Evolutionary conservation across 1,284 basidiomycete genomes (phyloP).

Genomic region (Porodaedalea pini): DNA sequence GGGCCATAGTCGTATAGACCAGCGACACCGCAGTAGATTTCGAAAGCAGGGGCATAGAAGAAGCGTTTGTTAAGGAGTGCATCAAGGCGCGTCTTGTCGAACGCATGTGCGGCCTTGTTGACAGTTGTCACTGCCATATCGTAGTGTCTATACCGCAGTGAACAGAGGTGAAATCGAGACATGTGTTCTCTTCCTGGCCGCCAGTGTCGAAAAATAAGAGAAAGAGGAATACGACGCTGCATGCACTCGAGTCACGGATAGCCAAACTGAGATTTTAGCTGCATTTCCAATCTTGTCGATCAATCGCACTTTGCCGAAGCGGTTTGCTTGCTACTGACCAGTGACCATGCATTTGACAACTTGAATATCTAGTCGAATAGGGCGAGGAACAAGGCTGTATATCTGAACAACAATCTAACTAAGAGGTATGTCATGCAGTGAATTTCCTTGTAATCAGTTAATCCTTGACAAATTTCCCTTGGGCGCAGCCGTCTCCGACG

Average conservation of each 20-base stretch:
- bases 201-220: background rate
- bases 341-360: background rate
- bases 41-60: constrained; percentile 98
- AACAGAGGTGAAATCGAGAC: background rate
- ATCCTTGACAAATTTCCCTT: too few relatives aligned
- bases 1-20: constrained; percentile 96
- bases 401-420: too few relatives aligned
- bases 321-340: background rate
- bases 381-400: too few relatives aligned
- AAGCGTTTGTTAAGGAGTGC: constrained; percentile 88
- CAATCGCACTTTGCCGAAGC: constrained; percentile 1
- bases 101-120: constrained; percentile 85
- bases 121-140: constrained; percentile 37
- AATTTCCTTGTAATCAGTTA: too few relatives aligned
- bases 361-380: too few relatives aligned
- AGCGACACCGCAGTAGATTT: constrained; percentile 96
- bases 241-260: constrained; percentile 13
- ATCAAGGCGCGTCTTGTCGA: constrained; percentile 87
- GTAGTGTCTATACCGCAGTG: constrained; percentile 8
- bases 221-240: constrained; percentile 1
- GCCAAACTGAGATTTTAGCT: constrained; percentile 6
- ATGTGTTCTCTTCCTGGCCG: background rate
- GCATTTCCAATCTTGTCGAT: constrained; percentile 11
- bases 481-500: too few relatives aligned
- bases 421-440: too few relatives aligned